A percentile compares a stretch with the other conserved stretches of the same genome.
phyloP scores from a whole-genome alignment of 2,329 filamentous ascomycete species.

The Fusarium hainanense region DNA sequence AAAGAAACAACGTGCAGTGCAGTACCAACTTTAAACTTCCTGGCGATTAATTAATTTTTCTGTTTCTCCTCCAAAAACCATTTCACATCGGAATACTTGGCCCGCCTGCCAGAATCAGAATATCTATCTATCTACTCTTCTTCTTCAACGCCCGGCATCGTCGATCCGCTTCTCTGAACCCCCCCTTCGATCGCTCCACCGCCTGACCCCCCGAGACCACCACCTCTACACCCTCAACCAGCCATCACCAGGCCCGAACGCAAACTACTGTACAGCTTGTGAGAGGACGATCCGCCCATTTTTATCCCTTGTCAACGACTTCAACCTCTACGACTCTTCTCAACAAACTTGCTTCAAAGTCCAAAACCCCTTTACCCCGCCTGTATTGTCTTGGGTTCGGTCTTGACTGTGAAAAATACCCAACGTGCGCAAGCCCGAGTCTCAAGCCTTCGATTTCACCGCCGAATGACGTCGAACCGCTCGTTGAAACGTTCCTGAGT shows the following conservation, averaged over 20 bases:
- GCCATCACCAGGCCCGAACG: constrained; percentile 30
- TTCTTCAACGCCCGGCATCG: constrained; percentile 26
- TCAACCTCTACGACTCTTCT: constrained; percentile 5
- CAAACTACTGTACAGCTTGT: constrained; percentile 11
- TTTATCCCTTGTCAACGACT: constrained; percentile 9
- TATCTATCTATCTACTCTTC: background rate
- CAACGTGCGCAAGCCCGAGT: background rate
- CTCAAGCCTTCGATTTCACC: constrained; percentile 41
- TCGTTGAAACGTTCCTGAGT: constrained; percentile 40
- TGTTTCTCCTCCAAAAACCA: background rate
- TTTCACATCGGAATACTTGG: constrained; percentile 29
- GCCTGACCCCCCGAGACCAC: constrained; percentile 41
- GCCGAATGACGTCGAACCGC: constrained; percentile 43
- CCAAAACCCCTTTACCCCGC: constrained; percentile 34
- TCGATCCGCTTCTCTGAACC: constrained; percentile 38
- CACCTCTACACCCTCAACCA: constrained; percentile 23
- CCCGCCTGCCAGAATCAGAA: constrained; percentile 32
- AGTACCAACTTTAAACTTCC: background rate
- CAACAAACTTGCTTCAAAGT: constrained; percentile 17
- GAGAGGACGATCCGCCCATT: constrained; percentile 9
- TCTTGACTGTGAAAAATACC: constrained; percentile 16
- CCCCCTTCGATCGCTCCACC: constrained; percentile 46
- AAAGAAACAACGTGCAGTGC: background rate
- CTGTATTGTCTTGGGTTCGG: constrained; percentile 8
- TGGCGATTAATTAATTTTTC: constrained; percentile 19